Conservation (phyloP, 2,329 filamentous ascomycete genomes). For the Spiromastix sp. region DNA sequence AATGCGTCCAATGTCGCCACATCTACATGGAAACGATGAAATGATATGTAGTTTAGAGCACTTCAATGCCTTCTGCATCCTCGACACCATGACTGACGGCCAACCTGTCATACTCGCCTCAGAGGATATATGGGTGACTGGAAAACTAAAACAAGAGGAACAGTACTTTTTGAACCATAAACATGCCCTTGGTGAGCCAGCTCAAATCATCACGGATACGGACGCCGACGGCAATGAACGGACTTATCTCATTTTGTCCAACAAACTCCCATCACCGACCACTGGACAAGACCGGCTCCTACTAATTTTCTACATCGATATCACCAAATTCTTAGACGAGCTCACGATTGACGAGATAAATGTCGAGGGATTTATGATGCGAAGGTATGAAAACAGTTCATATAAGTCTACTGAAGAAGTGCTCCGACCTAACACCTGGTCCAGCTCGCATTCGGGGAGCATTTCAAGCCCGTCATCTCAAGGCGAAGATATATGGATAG, state of each 20-base stretch:
- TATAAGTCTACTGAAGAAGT: too few relatives aligned
- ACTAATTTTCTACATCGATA: constrained; percentile 18
- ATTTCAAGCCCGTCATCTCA: not conserved
- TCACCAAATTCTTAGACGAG: constrained; percentile 19
- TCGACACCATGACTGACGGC: constrained; percentile 13
- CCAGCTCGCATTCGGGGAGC: too few relatives aligned
- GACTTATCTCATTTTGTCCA: constrained; percentile 18
- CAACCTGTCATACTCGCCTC: constrained; percentile 16
- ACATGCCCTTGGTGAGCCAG: constrained; percentile 12
- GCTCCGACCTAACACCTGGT: too few relatives aligned
- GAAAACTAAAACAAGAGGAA: constrained; percentile 15
- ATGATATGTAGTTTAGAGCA: constrained; percentile 12
- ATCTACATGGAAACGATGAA: not conserved
- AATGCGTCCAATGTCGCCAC: too few relatives aligned
- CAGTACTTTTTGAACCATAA: constrained; percentile 16
- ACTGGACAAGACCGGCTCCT: constrained; percentile 15
- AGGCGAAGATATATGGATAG: too few relatives aligned
- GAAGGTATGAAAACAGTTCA: not conserved
- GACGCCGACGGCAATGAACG: constrained; percentile 15
- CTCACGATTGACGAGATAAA: constrained; percentile 14
- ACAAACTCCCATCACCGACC: constrained; percentile 14
- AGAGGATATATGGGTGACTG: constrained; percentile 13
- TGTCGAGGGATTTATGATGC: constrained; percentile 2
- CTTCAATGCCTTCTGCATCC: constrained; percentile 19
- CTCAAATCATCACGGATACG: constrained; percentile 15